phyloP scores from a whole-genome alignment of 2,329 filamentous ascomycete species.

The Zalaria obscura region DNA sequence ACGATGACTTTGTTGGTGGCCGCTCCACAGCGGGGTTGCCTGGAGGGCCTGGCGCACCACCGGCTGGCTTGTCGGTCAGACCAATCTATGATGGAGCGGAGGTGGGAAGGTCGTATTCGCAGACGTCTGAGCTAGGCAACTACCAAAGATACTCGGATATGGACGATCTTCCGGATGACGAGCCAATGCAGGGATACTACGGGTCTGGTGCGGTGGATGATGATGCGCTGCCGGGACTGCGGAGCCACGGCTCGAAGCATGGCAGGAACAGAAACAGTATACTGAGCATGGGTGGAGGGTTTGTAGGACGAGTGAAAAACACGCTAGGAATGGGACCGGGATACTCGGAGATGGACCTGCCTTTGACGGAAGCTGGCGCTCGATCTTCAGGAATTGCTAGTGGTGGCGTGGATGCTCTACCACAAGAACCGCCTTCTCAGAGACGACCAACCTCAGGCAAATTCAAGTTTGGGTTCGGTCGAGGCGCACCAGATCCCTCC shows the following conservation, averaged over 20 bases:
- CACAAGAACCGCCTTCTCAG: slow-evolving; percentile 15
- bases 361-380: slow-evolving; percentile 65
- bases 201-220: slow-evolving; percentile 50
- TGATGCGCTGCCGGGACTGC: slow-evolving; percentile 32
- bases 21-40: slow-evolving; percentile 31
- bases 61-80: slow-evolving; percentile 24
- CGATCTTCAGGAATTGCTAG: slow-evolving; percentile 25
- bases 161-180: slow-evolving; percentile 69
- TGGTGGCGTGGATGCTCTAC: slow-evolving; percentile 17
- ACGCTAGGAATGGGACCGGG: slow-evolving; percentile 73
- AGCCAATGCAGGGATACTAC: slow-evolving; percentile 52
- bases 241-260: slow-evolving; percentile 35
- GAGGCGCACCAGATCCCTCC: slow-evolving; percentile 73
- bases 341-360: slow-evolving; percentile 97
- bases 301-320: slow-evolving; percentile 78
- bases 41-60: slow-evolving; percentile 26
- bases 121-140: slow-evolving; percentile 72
- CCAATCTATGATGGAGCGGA: slow-evolving; percentile 23
- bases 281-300: slow-evolving; percentile 68
- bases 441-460: slow-evolving; percentile 50
- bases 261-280: slow-evolving; percentile 68
- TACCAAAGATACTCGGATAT: slow-evolving; percentile 86
- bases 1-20: slow-evolving; percentile 81
- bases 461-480: slow-evolving; percentile 87
- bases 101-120: slow-evolving; percentile 42